These are phyloP conservation scores for Blastobotrys apis DNA, from an alignment of 1,139 yeast genomes.

Conservation along the genomic window DNA sequence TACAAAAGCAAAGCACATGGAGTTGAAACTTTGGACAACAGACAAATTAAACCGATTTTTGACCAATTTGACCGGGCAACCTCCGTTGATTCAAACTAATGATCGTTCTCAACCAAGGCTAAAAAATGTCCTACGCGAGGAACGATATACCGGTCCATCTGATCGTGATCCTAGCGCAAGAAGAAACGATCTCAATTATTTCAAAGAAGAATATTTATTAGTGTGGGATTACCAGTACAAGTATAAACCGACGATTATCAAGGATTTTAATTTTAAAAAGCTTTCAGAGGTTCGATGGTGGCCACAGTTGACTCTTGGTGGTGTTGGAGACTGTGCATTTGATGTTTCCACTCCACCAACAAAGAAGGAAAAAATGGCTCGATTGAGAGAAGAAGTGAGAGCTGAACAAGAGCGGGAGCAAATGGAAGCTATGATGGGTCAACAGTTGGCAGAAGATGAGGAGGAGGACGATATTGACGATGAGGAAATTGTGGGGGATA, in stretches of 20 bases:
- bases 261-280: constrained; percentile 63
- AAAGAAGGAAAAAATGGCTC: neutral
- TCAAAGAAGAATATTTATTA: constrained; percentile 68
- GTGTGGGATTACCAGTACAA: constrained; percentile 78
- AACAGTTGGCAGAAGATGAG: neutral
- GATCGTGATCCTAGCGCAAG: constrained; percentile 85
- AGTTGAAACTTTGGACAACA: constrained; percentile 80
- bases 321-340: constrained; percentile 62
- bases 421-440: neutral
- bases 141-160: constrained; percentile 77
- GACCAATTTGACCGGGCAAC: constrained; percentile 48
- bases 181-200: constrained; percentile 80
- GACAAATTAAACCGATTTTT: constrained; percentile 82
- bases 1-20: constrained; percentile 54
- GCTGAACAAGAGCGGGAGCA: neutral
- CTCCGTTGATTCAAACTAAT: constrained; percentile 9
- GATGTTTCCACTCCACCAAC: constrained; percentile 42
- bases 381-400: constrained; percentile 7
- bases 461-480: neutral
- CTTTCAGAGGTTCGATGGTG: constrained; percentile 48
- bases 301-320: constrained; percentile 40
- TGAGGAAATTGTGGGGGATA: neutral
- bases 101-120: constrained; percentile 35
- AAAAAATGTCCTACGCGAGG: constrained; percentile 71
- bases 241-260: constrained; percentile 74